phyloP scores from a whole-genome alignment of 2,329 filamentous ascomycete genomes.

The Chrysoporthe cubensis region DNA sequence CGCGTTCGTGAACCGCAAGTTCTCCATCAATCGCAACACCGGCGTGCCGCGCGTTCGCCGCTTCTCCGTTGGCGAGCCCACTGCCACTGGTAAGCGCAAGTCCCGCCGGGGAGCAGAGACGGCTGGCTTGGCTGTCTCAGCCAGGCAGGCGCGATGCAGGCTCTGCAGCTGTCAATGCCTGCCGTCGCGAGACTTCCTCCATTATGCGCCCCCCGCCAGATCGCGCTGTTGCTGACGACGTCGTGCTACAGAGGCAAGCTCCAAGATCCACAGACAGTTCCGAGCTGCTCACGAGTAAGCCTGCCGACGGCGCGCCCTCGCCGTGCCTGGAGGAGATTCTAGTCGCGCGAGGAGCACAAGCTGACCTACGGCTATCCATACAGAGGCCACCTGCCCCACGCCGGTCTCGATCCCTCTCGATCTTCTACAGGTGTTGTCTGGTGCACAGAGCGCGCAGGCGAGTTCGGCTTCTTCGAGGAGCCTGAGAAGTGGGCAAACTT shows the following conservation, averaged over 20 bases:
- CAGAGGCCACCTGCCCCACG: conserved; percentile 80
- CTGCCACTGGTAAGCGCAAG: conserved; percentile 54
- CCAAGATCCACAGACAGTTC: conserved; percentile 87
- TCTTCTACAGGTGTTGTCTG: conserved; percentile 94
- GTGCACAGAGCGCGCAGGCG: conserved; percentile 84
- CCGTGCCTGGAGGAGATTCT: not conserved
- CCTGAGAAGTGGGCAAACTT: conserved; percentile 89
- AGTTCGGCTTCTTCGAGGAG: conserved; percentile 85
- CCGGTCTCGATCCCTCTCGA: conserved; percentile 84
- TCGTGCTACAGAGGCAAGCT: conserved; percentile 69
- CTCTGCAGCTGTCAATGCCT: conserved; percentile 7
- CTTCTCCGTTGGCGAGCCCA: conserved; percentile 64
- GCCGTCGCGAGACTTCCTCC: not conserved
- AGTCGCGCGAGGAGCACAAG: conserved; percentile 7
- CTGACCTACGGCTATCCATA: conserved; percentile 13
- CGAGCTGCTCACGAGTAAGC: conserved; percentile 75
- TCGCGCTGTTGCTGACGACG: conserved; percentile 13
- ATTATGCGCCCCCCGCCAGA: not conserved
- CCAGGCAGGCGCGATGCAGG: conserved; percentile 1
- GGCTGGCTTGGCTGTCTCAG: conserved; percentile 29
- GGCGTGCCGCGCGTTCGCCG: conserved; percentile 63
- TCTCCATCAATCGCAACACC: conserved; percentile 69
- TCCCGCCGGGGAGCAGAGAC: not conserved
- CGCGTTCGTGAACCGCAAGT: conserved; percentile 55
- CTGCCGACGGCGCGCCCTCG: conserved; percentile 7